Conservation (phyloP, 345 rosid species). For the Psidium friedrichsthalianum region DNA sequence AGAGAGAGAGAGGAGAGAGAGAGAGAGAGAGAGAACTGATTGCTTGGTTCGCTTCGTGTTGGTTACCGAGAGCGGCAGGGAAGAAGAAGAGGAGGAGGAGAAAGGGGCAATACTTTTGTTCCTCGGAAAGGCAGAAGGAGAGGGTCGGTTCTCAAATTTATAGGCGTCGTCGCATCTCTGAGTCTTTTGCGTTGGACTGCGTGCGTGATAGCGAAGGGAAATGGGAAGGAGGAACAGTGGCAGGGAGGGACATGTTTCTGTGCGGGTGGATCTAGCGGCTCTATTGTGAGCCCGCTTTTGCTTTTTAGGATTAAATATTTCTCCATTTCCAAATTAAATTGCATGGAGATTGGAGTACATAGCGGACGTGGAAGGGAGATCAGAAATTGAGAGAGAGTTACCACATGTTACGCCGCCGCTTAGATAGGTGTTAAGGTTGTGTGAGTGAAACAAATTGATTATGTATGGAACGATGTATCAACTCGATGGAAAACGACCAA, state of each 20-base stretch:
- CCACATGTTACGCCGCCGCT: background rate
- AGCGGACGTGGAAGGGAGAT: background rate
- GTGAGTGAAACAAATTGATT: background rate
- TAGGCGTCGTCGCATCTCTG: background rate
- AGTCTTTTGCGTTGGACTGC: background rate
- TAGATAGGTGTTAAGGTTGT: background rate
- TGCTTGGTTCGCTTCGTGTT: background rate
- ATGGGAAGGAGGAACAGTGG: background rate
- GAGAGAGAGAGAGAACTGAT: background rate
- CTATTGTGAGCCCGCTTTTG: background rate
- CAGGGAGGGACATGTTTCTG: background rate
- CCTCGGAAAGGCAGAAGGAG: background rate
- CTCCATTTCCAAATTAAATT: background rate
- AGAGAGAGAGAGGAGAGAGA: background rate
- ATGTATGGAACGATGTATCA: background rate
- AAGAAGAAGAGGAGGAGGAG: background rate
- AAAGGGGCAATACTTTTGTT: background rate
- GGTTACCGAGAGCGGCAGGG: background rate
- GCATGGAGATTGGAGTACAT: background rate
- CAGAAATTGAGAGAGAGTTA: background rate
- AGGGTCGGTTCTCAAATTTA: conserved; percentile 3
- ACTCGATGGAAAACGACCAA: background rate
- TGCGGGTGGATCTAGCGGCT: background rate
- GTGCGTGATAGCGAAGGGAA: background rate
- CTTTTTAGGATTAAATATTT: background rate